Evolutionary conservation across 257 asterid genomes (phyloP).

Genomic region (Phtheirospermum japonicum): DNA sequence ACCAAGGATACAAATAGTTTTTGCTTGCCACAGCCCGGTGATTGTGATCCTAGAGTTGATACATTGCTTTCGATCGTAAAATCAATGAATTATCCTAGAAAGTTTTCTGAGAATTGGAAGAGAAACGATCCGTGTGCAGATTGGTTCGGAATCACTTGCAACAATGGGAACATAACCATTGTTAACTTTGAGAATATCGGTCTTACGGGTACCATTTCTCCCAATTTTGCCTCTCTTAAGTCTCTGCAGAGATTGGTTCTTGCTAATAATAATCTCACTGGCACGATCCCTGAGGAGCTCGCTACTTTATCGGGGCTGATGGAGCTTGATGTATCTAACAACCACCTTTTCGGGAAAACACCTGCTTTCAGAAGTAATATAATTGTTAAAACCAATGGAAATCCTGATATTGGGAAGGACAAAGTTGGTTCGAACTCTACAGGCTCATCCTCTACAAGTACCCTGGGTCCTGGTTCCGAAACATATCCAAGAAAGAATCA

Average conservation of each 20-base stretch:
- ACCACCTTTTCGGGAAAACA: slow-evolving; percentile 63
- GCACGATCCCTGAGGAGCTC: slow-evolving; percentile 66
- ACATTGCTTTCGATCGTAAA: slow-evolving; percentile 51
- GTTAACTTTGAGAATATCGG: slow-evolving; percentile 87
- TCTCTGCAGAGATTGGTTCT: slow-evolving; percentile 70
- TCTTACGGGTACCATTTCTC: slow-evolving; percentile 65
- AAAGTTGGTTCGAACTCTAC: slow-evolving; percentile 31
- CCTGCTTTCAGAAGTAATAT: slow-evolving; percentile 55
- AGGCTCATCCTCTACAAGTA: slow-evolving; percentile 31
- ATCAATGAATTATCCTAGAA: slow-evolving; percentile 59
- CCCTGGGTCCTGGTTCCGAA: slow-evolving; percentile 25
- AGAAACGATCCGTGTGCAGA: slow-evolving; percentile 75
- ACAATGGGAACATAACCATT: slow-evolving; percentile 61
- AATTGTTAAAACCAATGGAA: slow-evolving; percentile 55
- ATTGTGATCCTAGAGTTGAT: slow-evolving; percentile 71
- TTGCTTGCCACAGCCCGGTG: slow-evolving; percentile 77
- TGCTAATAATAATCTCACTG: slow-evolving; percentile 69
- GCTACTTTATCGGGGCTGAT: slow-evolving; percentile 50
- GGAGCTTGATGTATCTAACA: slow-evolving; percentile 75
- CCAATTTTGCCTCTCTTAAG: slow-evolving; percentile 54
- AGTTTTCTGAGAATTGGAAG: slow-evolving; percentile 77
- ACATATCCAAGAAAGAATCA: slow-evolving; percentile 7
- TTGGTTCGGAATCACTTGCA: slow-evolving; percentile 88
- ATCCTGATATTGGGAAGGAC: slow-evolving; percentile 75
- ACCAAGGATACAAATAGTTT: slow-evolving; percentile 54